phyloP scores from a whole-genome alignment of 1,284 basidiomycete species.

The Boletus mariae region DNA sequence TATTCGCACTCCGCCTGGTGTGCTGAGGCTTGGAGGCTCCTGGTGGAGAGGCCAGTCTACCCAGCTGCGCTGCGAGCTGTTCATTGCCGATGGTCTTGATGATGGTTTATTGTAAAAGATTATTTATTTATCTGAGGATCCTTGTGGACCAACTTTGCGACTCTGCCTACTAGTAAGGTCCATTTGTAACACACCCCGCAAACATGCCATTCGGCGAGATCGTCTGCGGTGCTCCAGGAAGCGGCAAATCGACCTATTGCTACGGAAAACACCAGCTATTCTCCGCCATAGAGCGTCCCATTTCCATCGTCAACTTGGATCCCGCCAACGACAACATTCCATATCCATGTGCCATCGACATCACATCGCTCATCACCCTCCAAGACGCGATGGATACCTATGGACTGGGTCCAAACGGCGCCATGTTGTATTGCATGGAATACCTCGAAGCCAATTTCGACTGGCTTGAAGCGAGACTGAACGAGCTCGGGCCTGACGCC shows the following conservation, averaged over 20 bases:
- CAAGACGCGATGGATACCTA: conserved; percentile 86
- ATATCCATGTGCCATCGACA: conserved; percentile 88
- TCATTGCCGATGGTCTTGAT: no score
- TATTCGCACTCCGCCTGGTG: conserved; percentile 16
- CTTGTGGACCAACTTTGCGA: no score
- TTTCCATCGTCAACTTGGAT: conserved; percentile 92
- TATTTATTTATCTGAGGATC: no score
- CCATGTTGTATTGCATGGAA: conserved; percentile 96
- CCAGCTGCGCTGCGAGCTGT: no score
- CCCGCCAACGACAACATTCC: conserved; percentile 90
- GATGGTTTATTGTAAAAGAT: no score
- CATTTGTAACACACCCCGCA: neutral
- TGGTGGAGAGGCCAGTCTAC: no score
- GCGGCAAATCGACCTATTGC: conserved; percentile 93
- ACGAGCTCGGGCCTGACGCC: conserved; percentile 63
- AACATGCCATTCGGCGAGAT: conserved; percentile 82
- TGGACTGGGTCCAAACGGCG: conserved; percentile 92
- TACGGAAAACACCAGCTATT: conserved; percentile 92
- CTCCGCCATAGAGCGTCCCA: conserved; percentile 79
- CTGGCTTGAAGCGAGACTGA: conserved; percentile 83
- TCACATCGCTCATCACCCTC: conserved; percentile 85
- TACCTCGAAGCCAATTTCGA: conserved; percentile 95
- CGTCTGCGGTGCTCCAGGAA: conserved; percentile 89
- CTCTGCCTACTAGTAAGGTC: no score
- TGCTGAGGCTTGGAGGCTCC: neutral